phyloP scores from a whole-genome alignment of 345 rosid genomes.

The Lumnitzera littorea region DNA sequence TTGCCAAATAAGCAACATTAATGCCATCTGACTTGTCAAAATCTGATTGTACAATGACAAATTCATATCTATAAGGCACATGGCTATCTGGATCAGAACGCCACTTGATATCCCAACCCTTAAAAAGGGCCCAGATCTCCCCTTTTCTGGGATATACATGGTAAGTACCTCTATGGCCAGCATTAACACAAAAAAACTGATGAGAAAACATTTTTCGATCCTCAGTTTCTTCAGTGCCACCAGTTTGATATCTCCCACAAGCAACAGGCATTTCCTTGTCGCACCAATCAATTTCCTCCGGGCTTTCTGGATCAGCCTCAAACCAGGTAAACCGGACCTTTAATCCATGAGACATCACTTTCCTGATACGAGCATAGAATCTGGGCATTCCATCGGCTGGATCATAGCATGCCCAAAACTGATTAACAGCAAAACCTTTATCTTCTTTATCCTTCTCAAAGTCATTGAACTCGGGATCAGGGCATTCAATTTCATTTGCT shows the following conservation, averaged over 20 bases:
- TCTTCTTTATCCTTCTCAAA: constrained; percentile 42
- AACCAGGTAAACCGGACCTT: constrained; percentile 72
- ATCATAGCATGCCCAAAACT: constrained; percentile 89
- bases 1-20: constrained; percentile 58
- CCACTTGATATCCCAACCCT: constrained; percentile 64
- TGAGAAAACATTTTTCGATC: constrained; percentile 66
- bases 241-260: constrained; percentile 50
- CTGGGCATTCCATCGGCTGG: constrained; percentile 74
- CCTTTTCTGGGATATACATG: constrained; percentile 62
- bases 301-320: constrained; percentile 36
- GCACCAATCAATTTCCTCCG: constrained; percentile 29
- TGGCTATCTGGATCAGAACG: constrained; percentile 35
- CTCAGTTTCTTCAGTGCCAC: constrained; percentile 25
- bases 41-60: constrained; percentile 60
- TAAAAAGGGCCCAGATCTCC: constrained; percentile 86
- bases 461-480: constrained; percentile 70
- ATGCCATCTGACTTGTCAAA: constrained; percentile 39
- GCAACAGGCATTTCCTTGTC: constrained; percentile 47
- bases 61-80: constrained; percentile 47
- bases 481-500: constrained; percentile 18
- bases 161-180: constrained; percentile 13
- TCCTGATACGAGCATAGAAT: constrained; percentile 51
- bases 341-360: constrained; percentile 47
- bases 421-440: constrained; percentile 51
- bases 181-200: constrained; percentile 17